Evolutionary conservation across 164 flowering plant species (phyloP), one percentile per base, ranked within the genome.

Genomic region (Tinospora cordifolia): DNA sequence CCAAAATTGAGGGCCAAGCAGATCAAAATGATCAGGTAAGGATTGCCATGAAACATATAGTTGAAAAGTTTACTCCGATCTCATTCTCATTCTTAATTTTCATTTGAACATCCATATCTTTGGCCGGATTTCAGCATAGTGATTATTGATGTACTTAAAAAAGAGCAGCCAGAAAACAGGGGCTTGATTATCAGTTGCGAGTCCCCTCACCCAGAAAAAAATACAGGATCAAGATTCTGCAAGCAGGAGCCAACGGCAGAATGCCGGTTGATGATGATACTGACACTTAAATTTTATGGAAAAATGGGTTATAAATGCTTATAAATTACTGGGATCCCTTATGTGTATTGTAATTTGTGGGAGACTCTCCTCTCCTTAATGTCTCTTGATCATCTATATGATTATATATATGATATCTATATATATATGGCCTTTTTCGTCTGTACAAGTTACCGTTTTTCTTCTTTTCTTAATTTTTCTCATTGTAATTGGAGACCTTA

Each of bases 11-110:
- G 63, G 13, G n/a, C 39, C 41, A 8, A 8, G 63, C 64, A 8
- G 41, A 38, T 58, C 46, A 49, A 69, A 17, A 69, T 69, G 64
- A 69, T 25, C 64, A 57, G 71, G 71, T 69, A 34, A 57, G 26
- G n/a, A n/a, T 58, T 21, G 30, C 26, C 34, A 36, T 3, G n/a
- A 54, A 54, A 54, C 59, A 7, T 44, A 1, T 9, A 9, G 47
- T 44, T 44, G 2, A 9, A 14, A 54, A n/a, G 21, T 22, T 54
- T 0, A 4, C 19, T 12, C 3, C 3, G 19, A 19, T 17, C 59
- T 54, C 60, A n/a, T 24, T 21, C 60, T 54, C 25, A n/a, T 17
- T 1, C 60, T 9, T 1, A 8, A 21, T 19, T 54, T 54, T 54
- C 24, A 5, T 19, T 30, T 30, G 2, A 30, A 30, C 4, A 30